Evolutionary conservation across 768 basidiomycete genomes (phyloP), one percentile per base, ranked within the genome.

Genomic region (Pulveroboletus sp.): DNA sequence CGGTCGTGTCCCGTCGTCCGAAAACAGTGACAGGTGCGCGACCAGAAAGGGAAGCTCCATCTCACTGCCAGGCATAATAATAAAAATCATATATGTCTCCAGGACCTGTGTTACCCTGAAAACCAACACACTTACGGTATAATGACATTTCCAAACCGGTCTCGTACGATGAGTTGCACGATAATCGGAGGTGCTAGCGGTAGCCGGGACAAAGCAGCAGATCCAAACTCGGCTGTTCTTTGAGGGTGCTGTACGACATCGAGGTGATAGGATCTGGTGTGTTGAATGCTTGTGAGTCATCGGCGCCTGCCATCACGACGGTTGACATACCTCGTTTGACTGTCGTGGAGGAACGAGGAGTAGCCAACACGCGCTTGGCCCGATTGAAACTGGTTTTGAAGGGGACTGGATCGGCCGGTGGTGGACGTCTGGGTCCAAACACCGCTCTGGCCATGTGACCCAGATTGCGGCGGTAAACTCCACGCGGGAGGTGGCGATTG

Each of bases 21-120:
- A 80, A 63, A 79, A 83, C 30, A 95, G 68, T 4, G 89, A 85
- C 45, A 93, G 71, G 60, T 92, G 86, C 28, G 90, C 88, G 55
- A 94, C 77, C 39, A 96, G 77, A 69, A 93, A 96, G 5, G 90
- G 90, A 38, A 93, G 73, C 60, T 94, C 93, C 57, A 80, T 75
- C 67, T 92, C 86, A 39, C 93, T 94, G 63, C n/a, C 52, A 46
- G 28, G 36, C 24, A 50, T 46, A 56, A 52, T n/a, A n/a, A n/a
- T n/a, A 61, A 52, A 55, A 42, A 48, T 17, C 28, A 58, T 30
- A 57, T 56, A 50, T 32, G 49, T 58, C 51, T 62, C 64, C 61
- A 58, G 49, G 50, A 49, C 56, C 33, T 26, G 35, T 40, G 46
- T 45, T 26, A 56, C 56, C 54, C 61, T 55, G 55, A 57, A 48